phyloP scores from a whole-genome alignment of 768 basidiomycete genomes.

The Russula vinacea region DNA sequence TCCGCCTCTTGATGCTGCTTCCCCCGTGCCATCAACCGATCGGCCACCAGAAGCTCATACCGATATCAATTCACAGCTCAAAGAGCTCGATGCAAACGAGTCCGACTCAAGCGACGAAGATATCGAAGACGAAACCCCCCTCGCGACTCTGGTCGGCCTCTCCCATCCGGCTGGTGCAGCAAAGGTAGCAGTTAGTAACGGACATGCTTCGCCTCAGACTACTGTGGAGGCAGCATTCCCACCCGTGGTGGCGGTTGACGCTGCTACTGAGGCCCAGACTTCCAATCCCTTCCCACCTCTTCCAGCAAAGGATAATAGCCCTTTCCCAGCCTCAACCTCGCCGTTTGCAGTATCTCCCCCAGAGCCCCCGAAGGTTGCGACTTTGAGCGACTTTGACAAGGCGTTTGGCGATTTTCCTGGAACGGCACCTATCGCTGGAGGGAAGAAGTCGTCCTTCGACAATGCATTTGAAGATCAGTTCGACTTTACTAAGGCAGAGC shows the following conservation, averaged over 20 bases:
- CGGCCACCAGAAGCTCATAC: slow-evolving; percentile 35
- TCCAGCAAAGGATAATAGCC: slow-evolving; percentile 16
- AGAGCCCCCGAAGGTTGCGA: slow-evolving; percentile 30
- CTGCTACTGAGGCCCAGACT: slow-evolving; percentile 5
- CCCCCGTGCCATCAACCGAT: slow-evolving; percentile 14
- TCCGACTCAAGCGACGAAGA: slow-evolving; percentile 51
- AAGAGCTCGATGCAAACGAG: slow-evolving; percentile 57
- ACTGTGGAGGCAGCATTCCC: neutral
- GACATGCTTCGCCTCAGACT: slow-evolving; percentile 10
- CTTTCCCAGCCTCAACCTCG: slow-evolving; percentile 22
- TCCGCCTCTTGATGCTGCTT: slow-evolving; percentile 11
- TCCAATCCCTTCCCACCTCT: slow-evolving; percentile 21
- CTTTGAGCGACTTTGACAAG: slow-evolving; percentile 68
- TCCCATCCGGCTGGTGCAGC: neutral
- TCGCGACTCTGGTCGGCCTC: slow-evolving; percentile 30
- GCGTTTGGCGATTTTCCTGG: slow-evolving; percentile 57
- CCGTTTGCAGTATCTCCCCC: slow-evolving; percentile 18
- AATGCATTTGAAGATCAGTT: slow-evolving; percentile 63
- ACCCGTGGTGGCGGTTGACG: neutral
- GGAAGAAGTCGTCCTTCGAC: slow-evolving; percentile 58
- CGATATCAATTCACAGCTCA: slow-evolving; percentile 50
- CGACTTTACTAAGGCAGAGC: slow-evolving; percentile 49
- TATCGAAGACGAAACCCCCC: slow-evolving; percentile 34
- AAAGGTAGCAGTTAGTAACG: slow-evolving; percentile 18
- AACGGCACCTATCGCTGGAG: slow-evolving; percentile 37